phyloP scores from a whole-genome alignment of 768 basidiomycete genomes.

The Scleroderma citrinum region DNA sequence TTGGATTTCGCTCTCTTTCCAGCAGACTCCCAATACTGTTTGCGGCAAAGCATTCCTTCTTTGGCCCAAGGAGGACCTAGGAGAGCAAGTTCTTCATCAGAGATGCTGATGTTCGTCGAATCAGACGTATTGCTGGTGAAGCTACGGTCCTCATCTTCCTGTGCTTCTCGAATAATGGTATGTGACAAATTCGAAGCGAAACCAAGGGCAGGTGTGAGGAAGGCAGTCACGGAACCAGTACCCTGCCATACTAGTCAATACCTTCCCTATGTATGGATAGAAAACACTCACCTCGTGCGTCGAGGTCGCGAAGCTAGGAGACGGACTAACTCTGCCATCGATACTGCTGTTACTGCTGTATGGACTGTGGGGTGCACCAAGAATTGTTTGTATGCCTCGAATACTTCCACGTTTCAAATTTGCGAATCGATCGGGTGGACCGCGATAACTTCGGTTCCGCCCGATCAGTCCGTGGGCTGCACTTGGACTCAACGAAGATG shows the following conservation, averaged over 20 bases:
- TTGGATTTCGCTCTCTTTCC: conserved; percentile 86
- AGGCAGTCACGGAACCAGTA: conserved; percentile 56
- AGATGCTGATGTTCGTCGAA: conserved; percentile 77
- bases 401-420: conserved; percentile 90
- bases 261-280: neutral
- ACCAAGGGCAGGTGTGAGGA: conserved; percentile 83
- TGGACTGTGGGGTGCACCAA: conserved; percentile 66
- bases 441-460: conserved; percentile 69
- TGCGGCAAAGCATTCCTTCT: conserved; percentile 92
- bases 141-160: conserved; percentile 80
- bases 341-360: conserved; percentile 81
- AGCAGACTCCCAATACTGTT: conserved; percentile 87
- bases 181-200: conserved; percentile 95
- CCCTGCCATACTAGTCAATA: conserved; percentile 34
- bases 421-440: conserved; percentile 62
- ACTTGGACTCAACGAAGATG: conserved; percentile 54
- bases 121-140: conserved; percentile 55
- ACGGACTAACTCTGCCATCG: conserved; percentile 89
- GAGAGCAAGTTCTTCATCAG: conserved; percentile 92
- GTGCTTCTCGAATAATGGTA: conserved; percentile 92
- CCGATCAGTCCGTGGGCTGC: conserved; percentile 36
- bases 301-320: conserved; percentile 89
- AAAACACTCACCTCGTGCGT: conserved; percentile 61
- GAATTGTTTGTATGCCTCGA: conserved; percentile 77
- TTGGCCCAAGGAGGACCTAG: conserved; percentile 99